Conservation (phyloP, 257 asterid species). For the Solanum paucissectum region DNA sequence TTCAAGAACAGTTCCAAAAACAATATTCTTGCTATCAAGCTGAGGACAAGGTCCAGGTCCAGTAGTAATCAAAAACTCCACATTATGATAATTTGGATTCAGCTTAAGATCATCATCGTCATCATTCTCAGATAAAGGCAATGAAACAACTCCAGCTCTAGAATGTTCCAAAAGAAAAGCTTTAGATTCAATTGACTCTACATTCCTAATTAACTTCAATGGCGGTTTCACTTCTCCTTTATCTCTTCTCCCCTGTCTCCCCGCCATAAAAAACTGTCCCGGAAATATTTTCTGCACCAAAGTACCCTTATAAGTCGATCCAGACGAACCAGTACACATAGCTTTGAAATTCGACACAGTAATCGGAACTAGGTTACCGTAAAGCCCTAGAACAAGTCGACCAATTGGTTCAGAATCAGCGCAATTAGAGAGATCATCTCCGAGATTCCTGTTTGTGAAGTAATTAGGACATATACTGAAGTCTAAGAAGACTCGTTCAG, state of each 20-base stretch:
- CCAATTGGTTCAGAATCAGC: constrained; percentile 53
- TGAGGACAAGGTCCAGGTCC: constrained; percentile 92
- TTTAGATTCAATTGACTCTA: constrained; percentile 56
- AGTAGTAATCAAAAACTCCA: constrained; percentile 84
- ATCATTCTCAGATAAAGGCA: constrained; percentile 80
- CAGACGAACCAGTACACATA: constrained; percentile 68
- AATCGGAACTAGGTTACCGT: constrained; percentile 69
- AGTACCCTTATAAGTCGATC: constrained; percentile 74
- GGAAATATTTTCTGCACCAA: constrained; percentile 68
- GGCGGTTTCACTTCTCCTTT: constrained; percentile 84
- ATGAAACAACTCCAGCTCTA: constrained; percentile 61
- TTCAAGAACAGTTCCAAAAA: constrained; percentile 81
- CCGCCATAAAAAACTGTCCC: constrained; percentile 71
- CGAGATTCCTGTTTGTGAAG: constrained; percentile 64
- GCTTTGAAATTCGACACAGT: constrained; percentile 80
- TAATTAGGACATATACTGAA: constrained; percentile 73
- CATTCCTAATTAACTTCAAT: constrained; percentile 33
- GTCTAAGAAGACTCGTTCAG: constrained; percentile 78
- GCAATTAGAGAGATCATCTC: constrained; percentile 73
- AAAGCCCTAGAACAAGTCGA: constrained; percentile 71
- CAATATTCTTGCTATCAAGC: constrained; percentile 78
- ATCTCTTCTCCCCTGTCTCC: constrained; percentile 70
- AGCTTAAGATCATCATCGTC: constrained; percentile 71
- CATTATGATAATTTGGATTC: constrained; percentile 65
- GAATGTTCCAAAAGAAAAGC: constrained; percentile 59